A percentile compares a stretch with the other conserved stretches of the same genome.
phyloP scores from a whole-genome alignment of 1,139 yeast species.

The Yamadazyma songkhlaensis region DNA sequence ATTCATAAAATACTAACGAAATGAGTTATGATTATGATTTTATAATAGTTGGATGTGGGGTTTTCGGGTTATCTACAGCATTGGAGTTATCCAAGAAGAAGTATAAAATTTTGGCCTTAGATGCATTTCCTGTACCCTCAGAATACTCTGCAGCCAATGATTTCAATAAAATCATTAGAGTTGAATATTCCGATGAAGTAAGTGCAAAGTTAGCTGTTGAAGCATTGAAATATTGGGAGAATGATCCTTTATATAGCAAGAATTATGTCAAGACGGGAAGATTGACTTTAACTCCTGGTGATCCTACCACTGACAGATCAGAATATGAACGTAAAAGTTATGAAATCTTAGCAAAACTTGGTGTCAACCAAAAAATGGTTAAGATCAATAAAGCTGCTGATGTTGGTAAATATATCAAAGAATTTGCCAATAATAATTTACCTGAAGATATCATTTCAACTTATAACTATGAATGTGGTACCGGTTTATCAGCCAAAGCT shows the following conservation, averaged over 20 bases:
- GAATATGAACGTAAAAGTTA: constrained; percentile 13
- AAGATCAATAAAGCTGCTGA: constrained; percentile 9
- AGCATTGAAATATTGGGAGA: constrained; percentile 36
- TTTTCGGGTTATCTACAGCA: constrained; percentile 20
- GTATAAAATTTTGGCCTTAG: constrained; percentile 39
- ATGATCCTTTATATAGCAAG: constrained; percentile 26
- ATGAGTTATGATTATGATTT: constrained; percentile 9
- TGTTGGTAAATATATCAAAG: constrained; percentile 7
- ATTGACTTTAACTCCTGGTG: constrained; percentile 17
- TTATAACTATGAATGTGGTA: constrained; percentile 26
- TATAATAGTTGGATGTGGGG: constrained; percentile 18
- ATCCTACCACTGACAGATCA: constrained; percentile 11
- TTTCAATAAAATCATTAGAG: constrained; percentile 44
- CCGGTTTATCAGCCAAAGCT: constrained; percentile 28
- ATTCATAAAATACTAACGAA: too few relatives aligned
- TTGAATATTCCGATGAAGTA: constrained; percentile 37
- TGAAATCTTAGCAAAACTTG: constrained; percentile 11
- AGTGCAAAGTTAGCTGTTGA: constrained; percentile 40
- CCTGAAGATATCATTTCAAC: constrained; percentile 11
- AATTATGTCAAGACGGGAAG: constrained; percentile 35
- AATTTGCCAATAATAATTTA: constrained; percentile 11
- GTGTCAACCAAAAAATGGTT: constrained; percentile 10
- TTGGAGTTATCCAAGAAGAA: constrained; percentile 23
- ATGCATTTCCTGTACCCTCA: constrained; percentile 42
- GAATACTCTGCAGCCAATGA: constrained; percentile 47